Conservation (phyloP, 768 basidiomycete species). For the Panaeolus papilionaceus region DNA sequence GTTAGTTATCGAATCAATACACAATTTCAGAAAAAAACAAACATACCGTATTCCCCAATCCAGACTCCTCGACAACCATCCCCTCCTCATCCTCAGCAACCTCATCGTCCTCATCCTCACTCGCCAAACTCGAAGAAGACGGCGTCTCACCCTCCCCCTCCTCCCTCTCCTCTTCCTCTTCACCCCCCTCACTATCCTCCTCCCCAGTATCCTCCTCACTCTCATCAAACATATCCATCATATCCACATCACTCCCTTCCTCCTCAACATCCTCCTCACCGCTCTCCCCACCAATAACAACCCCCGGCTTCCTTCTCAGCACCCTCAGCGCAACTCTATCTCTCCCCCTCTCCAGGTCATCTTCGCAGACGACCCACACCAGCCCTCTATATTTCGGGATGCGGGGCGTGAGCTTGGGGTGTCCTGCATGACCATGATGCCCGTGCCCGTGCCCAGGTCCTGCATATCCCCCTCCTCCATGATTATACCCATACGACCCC, state of each 20-base stretch:
- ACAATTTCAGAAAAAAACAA: too few species aligned
- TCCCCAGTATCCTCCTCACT: slow-evolving; percentile 3
- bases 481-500: neutral
- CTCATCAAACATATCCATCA: too few species aligned
- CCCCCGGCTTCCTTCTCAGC: slow-evolving; percentile 35
- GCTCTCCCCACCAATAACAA: neutral
- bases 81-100: slow-evolving; percentile 34
- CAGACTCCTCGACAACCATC: slow-evolving; percentile 33
- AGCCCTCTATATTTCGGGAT: slow-evolving; percentile 70
- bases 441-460: too few species aligned
- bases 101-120: slow-evolving; percentile 21
- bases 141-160: neutral
- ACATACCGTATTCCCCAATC: neutral
- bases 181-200: slow-evolving; percentile 17
- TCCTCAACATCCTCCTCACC: neutral
- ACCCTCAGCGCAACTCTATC: slow-evolving; percentile 42
- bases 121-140: neutral
- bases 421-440: slow-evolving; percentile 16
- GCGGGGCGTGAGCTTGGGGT: slow-evolving; percentile 29
- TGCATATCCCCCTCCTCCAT: slow-evolving; percentile 15
- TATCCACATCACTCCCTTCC: neutral
- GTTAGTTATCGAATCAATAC: too few species aligned
- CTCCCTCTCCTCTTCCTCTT: neutral
- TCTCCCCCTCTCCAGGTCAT: slow-evolving; percentile 54
- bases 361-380: slow-evolving; percentile 83